phyloP scores from a whole-genome alignment of 2,329 filamentous ascomycete genomes.

The Xylaria sp. region DNA sequence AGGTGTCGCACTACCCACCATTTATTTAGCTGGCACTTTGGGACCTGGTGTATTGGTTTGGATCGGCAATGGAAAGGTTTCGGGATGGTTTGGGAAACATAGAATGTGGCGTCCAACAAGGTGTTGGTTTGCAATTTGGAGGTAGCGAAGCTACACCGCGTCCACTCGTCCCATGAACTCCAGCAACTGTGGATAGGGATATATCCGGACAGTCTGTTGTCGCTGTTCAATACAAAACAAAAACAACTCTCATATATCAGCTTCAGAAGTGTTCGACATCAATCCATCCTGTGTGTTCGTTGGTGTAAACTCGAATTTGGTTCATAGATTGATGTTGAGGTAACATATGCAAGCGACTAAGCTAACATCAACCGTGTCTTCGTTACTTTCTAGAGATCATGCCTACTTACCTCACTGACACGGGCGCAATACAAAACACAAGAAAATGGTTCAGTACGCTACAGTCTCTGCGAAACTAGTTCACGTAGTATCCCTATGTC shows the following conservation, averaged over 20 bases:
- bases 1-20: not conserved
- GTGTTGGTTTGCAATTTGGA: not conserved
- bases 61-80: not conserved
- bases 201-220: not conserved
- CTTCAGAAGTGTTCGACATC: too few species aligned
- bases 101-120: constrained; percentile 1
- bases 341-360: too few species aligned
- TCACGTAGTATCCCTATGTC: too few species aligned
- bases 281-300: too few species aligned
- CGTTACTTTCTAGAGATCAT: too few species aligned
- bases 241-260: not conserved
- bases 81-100: constrained; percentile 7
- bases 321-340: too few species aligned
- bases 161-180: not conserved
- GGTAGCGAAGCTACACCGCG: not conserved
- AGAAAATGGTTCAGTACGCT: too few species aligned
- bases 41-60: constrained; percentile 3
- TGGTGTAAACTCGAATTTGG: too few species aligned
- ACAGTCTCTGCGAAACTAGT: too few species aligned
- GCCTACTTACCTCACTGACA: too few species aligned
- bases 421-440: too few species aligned
- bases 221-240: not conserved
- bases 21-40: not conserved
- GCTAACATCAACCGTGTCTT: too few species aligned
- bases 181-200: not conserved